Base-by-base conservation (phyloP, 495 filamentous ascomycete genomes). In the Apodospora peruviana region DNA sequence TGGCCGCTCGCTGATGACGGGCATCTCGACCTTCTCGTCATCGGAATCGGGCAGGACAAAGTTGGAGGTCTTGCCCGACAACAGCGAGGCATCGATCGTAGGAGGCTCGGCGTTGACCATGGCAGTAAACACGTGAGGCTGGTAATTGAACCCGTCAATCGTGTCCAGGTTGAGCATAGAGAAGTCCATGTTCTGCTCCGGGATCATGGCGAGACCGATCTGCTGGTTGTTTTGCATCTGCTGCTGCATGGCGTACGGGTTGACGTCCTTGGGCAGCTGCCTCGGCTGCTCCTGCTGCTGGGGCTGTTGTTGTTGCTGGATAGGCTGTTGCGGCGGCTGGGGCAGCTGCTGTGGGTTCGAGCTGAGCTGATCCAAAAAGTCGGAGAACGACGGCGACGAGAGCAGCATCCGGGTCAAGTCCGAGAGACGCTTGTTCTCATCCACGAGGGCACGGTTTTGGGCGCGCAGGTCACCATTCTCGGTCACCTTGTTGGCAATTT, bases 341-440 rank as follows among this genome's bases (percentile, higher is more conserved):
- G 59, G 58, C 25, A 62, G 39, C 20, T 64, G 53, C 5, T 55
- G 34, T 12, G 80, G 72, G 51, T 76, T 79, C 56, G 70, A 57
- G 64, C 76, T 81, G 48, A 93, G 72, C 20, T 88, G 81, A 46
- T 89, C 80, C 42, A 98, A 72, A 67, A 93, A 93, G 50, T 76
- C 76, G 10, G 82, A 84, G 70, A 96, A 95, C 2, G 88, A 79
- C n/a, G 87, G 80, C 24, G 90, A 90, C n/a, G 81, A 82, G 34
- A 96, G 75, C 24, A 96, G 82, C 71, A 86, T 87, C 57, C 84
- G 84, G 42, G 86, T 88, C 45, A 96, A 77, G 47, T 86, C 82
- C 17, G 80, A 81, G 36, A 90, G 75, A 46, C 86, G 86, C 47
- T 78, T 75, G 68, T 94, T 95, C 69, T 95, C 88, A 35, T 90